phyloP scores from a whole-genome alignment of 2,329 filamentous ascomycete genomes.

The Fusarium nygamai region DNA sequence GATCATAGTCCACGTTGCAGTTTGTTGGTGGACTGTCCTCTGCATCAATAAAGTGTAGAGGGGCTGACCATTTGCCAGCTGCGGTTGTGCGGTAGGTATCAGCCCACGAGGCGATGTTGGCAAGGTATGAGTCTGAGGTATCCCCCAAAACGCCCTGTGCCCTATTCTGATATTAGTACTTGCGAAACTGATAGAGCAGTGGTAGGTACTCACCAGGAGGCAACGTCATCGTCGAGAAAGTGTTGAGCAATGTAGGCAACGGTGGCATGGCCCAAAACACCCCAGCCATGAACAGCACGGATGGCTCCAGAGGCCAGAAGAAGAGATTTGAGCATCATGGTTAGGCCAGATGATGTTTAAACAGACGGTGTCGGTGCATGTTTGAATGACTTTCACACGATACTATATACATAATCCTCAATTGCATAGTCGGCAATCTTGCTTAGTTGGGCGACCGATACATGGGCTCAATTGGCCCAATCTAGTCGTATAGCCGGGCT shows the following conservation, averaged over 20 bases:
- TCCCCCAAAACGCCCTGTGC: not conserved
- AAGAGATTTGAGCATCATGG: not conserved
- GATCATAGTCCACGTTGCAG: conserved; percentile 5
- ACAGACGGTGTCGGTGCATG: accelerated
- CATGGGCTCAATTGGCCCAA: not conserved
- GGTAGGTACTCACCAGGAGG: not conserved
- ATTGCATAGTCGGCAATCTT: not conserved
- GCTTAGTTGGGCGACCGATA: not conserved
- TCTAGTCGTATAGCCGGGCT: not conserved
- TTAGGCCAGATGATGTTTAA: accelerated
- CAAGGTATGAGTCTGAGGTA: conserved; percentile 4
- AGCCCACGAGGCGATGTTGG: conserved; percentile 3
- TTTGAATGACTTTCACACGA: not conserved
- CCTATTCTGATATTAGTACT: not conserved
- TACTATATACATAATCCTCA: not conserved
- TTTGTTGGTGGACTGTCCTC: conserved; percentile 2
- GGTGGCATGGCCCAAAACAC: not conserved
- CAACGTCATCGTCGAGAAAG: not conserved
- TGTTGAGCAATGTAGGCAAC: conserved; percentile 5
- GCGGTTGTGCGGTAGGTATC: conserved; percentile 1
- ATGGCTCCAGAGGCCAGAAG: not conserved
- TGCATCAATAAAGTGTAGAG: conserved; percentile 1
- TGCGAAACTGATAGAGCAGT: accelerated
- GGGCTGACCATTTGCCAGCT: conserved; percentile 3
- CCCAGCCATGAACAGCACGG: not conserved